phyloP scores from a whole-genome alignment of 2,329 filamentous ascomycete species.

The Neonectria hederae region DNA sequence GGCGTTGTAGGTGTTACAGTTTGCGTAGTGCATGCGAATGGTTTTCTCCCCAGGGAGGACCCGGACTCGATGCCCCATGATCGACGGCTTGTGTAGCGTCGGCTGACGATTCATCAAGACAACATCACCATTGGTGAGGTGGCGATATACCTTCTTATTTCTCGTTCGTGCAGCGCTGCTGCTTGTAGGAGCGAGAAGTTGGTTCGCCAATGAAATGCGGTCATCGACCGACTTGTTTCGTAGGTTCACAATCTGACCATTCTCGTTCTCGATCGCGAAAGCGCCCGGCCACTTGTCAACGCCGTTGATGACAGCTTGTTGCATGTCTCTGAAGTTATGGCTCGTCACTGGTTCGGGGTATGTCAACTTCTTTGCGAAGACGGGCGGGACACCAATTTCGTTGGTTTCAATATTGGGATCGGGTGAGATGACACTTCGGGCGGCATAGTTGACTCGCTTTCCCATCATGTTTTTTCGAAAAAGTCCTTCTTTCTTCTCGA shows the following conservation, averaged over 20 bases:
- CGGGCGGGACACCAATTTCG: slow-evolving; percentile 97
- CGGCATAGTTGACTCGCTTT: slow-evolving; percentile 98
- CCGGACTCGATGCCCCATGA: slow-evolving; percentile 96
- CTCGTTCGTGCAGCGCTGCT: slow-evolving; percentile 77
- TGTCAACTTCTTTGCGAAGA: slow-evolving; percentile 94
- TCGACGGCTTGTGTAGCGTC: slow-evolving; percentile 97
- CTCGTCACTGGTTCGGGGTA: slow-evolving; percentile 98
- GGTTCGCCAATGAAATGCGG: slow-evolving; percentile 88
- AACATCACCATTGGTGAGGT: slow-evolving; percentile 95
- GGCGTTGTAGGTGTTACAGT: slow-evolving; percentile 99
- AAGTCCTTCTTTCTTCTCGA: slow-evolving; percentile 98
- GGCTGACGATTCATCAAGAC: slow-evolving; percentile 99
- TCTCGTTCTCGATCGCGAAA: slow-evolving; percentile 93
- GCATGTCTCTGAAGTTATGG: slow-evolving; percentile 95
- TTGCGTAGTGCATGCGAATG: slow-evolving; percentile 99
- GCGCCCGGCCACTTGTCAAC: slow-evolving; percentile 94
- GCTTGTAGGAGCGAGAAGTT: slow-evolving; percentile 86
- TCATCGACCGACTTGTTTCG: slow-evolving; percentile 90
- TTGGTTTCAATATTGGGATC: slow-evolving; percentile 99
- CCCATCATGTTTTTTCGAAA: slow-evolving; percentile 99
- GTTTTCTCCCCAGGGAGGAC: slow-evolving; percentile 96
- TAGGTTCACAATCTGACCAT: slow-evolving; percentile 88
- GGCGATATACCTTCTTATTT: slow-evolving; percentile 96
- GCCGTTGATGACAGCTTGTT: slow-evolving; percentile 95
- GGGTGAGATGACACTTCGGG: slow-evolving; percentile 96